Evolutionary conservation across 257 asterid genomes (phyloP).

Genomic region (Scutellaria barbata): DNA sequence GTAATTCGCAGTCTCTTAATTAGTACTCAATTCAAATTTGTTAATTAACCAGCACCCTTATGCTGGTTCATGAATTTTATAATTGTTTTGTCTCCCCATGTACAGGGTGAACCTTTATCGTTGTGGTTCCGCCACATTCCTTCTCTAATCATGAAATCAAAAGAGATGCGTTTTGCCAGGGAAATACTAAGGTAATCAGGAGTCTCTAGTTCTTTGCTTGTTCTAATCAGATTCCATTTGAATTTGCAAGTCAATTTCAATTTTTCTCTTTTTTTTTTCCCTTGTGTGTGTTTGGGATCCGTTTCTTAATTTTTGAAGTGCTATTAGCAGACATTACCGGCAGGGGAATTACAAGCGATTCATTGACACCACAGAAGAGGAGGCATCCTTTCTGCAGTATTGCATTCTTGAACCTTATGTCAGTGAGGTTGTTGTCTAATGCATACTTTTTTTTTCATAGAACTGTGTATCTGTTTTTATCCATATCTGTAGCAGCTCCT

Average conservation of each 20-base stretch:
- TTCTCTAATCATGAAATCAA: constrained; percentile 62
- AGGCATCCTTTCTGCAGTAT: constrained; percentile 85
- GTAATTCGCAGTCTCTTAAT: constrained; percentile 43
- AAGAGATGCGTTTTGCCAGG: constrained; percentile 78
- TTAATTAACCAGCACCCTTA: constrained; percentile 11
- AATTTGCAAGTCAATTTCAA: constrained; percentile 11
- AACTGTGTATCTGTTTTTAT: constrained; percentile 1
- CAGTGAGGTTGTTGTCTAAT: constrained; percentile 56
- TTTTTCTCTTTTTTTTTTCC: not conserved
- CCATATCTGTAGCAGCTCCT: not conserved
- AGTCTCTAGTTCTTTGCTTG: constrained; percentile 2
- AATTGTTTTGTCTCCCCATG: constrained; percentile 29
- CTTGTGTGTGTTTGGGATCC: not conserved
- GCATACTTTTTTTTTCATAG: constrained; percentile 3
- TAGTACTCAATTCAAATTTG: constrained; percentile 2
- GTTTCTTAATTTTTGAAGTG: constrained; percentile 24
- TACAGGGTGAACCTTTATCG: constrained; percentile 75
- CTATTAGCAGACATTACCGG: constrained; percentile 59
- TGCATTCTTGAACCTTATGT: constrained; percentile 84
- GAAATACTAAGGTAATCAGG: constrained; percentile 63
- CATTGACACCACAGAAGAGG: constrained; percentile 59
- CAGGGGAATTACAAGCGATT: constrained; percentile 77
- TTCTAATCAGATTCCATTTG: not conserved
- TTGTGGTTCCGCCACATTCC: constrained; percentile 77
- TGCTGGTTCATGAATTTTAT: constrained; percentile 20